Evolutionary conservation across 192 early-diverging fungal species (phyloP).

Genomic region (Coemansia sp.): DNA sequence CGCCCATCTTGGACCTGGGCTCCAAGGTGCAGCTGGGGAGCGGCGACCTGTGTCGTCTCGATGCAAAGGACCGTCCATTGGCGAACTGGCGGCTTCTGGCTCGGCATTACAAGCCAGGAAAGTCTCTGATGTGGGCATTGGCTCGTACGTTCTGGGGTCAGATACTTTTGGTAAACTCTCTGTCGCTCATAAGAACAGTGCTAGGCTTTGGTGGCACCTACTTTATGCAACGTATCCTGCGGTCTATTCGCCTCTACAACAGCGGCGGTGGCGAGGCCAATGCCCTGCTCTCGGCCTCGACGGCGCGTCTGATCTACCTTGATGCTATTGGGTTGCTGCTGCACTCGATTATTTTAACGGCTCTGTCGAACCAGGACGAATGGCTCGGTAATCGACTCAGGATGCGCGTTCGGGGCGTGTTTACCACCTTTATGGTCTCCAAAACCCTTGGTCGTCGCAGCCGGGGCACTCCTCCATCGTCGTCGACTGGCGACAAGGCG

Average conservation of each 20-base stretch:
- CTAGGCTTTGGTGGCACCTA: constrained; percentile 52
- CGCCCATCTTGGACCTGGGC: constrained; percentile 60
- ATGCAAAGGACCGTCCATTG: not conserved
- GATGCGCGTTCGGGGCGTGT: constrained; percentile 56
- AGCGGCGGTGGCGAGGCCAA: constrained; percentile 15
- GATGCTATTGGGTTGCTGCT: constrained; percentile 61
- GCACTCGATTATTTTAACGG: constrained; percentile 20
- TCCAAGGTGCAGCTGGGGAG: constrained; percentile 54
- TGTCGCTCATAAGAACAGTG: constrained; percentile 18
- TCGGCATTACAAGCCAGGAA: not conserved
- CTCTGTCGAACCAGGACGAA: constrained; percentile 53
- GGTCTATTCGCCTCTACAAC: constrained; percentile 38
- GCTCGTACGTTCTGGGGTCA: constrained; percentile 30
- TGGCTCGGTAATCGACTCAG: constrained; percentile 57
- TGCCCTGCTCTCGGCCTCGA: not conserved
- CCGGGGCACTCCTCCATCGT: constrained; percentile 20
- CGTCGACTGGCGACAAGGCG: not conserved
- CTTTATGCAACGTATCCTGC: constrained; percentile 55
- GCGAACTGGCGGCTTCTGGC: constrained; percentile 19
- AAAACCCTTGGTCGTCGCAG: constrained; percentile 63
- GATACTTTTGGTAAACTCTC: constrained; percentile 22
- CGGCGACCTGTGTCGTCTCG: constrained; percentile 8
- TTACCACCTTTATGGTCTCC: constrained; percentile 63
- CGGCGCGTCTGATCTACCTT: constrained; percentile 41
- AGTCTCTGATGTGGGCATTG: constrained; percentile 24